Base-by-base conservation (phyloP, 805 yeast genomes). In the Monosporozyma aquatica region DNA sequence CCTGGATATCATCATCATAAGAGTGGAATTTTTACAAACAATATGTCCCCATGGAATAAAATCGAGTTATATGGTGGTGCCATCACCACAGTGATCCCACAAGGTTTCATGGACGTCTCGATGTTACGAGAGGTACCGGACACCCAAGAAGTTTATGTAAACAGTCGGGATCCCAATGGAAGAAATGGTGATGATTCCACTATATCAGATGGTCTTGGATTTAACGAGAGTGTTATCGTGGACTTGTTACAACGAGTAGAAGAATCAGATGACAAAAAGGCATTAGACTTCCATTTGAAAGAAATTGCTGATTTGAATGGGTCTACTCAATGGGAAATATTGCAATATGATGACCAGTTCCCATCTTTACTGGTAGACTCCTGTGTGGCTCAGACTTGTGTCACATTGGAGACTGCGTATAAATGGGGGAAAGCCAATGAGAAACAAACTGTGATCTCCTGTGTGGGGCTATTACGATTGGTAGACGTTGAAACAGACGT, bases 61-160 rank as follows among this genome's bases (percentile, higher is more conserved):
- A 41, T 42, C 3, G 38, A 64, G 24, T 61, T 87, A 5, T 89
- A 81, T 56, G 97, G 97, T 0, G 97, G 97, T 1, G 92, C 95
- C 0, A 71, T 87, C 15, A 55, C 69, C 3, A 70, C 78, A 0
- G 61, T 60, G 3, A 45, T 87, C 5, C 95, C 95, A 0, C 44
- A 50, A 1, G 74, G 73, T 0, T 69, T 81, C 38, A 55, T 81
- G 1, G 97, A 92, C 60, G 96, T 87, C 0, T 82, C 95, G 1
- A 60, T 68, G 28, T 58, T 89, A 38, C 68, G 98, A 43, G 85
- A 85, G 46, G 76, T 92, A 3, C 97, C 98, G 0, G 97, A 92
- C 55, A 79, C 87, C 1, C 97, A 92, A 58, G 98, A 90, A 59
- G 96, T 90, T 21, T 92, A 74, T 59, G 76, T 89, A 3, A 71